Conservation (phyloP, 768 basidiomycete species). For the Gyrodon lividus region DNA sequence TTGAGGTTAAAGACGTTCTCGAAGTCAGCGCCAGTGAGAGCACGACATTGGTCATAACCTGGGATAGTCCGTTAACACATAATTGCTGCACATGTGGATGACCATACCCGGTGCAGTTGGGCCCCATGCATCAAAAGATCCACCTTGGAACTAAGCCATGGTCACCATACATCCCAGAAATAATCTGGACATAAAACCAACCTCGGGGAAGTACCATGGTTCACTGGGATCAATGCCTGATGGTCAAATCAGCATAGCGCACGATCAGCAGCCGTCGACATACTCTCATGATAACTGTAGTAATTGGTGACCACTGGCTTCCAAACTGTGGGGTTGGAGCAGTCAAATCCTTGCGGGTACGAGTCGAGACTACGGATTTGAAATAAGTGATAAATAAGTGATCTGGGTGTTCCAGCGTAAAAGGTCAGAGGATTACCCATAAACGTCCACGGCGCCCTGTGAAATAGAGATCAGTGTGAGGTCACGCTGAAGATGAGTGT, state of each 20-base stretch:
- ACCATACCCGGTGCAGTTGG: slow-evolving; percentile 59
- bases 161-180: slow-evolving; percentile 12
- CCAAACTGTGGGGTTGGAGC: slow-evolving; percentile 71
- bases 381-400: too few species aligned
- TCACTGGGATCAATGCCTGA: slow-evolving; percentile 44
- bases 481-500: neutral
- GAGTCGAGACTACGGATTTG: slow-evolving; percentile 48
- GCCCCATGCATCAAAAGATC: slow-evolving; percentile 82
- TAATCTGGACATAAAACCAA: slow-evolving; percentile 22
- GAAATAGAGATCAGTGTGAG: slow-evolving; percentile 3
- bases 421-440: slow-evolving; percentile 47
- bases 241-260: slow-evolving; percentile 33
- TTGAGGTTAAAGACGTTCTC: slow-evolving; percentile 77
- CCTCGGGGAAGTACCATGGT: slow-evolving; percentile 73
- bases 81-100: neutral
- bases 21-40: slow-evolving; percentile 71
- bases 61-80: slow-evolving; percentile 2
- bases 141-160: slow-evolving; percentile 60
- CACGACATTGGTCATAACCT: slow-evolving; percentile 65
- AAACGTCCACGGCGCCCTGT: slow-evolving; percentile 66
- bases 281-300: slow-evolving; percentile 55
- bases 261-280: neutral
- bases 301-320: slow-evolving; percentile 61
- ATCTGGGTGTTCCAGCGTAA: neutral
- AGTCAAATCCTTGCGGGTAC: slow-evolving; percentile 81